Base-by-base conservation (phyloP, 1,284 basidiomycete genomes). In the Singerocomus inundabilis region DNA sequence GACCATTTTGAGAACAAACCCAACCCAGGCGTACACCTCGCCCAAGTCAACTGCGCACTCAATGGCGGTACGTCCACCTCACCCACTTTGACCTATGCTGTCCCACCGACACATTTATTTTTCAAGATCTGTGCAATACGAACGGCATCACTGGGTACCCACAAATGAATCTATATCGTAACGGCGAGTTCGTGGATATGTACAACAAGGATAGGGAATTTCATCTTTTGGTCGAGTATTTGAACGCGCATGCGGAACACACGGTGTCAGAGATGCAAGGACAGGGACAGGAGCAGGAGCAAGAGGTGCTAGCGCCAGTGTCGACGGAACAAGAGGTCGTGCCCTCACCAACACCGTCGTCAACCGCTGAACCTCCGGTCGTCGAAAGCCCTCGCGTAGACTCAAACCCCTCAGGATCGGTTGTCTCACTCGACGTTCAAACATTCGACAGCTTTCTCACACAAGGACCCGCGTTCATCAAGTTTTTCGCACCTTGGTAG, bases 401-500 rank as follows among this genome's bases (percentile, higher is more conserved):
- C 33, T 61, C 75, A 10, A 93, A 93, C 60, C 72, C 78, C 1
- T 60, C 73, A 2, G 91, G 91, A n/a, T 70, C 77, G 37, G 82
- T 93, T 4, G 54, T 81, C 21, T 63, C 75, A 2, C 74, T 92
- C 36, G 72, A 79, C 33, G 62, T 72, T 8, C 70, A 72, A 7
- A 78, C 70, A 0, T 85, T 94, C 63, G 64, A 73, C 9, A 48
- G 57, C 21, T 70, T 74, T 0, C 72, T 87, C 24, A 68, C 71
- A 3, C 68, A 80, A 51, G 85, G 90, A 0, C 83, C 88, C 0
- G 74, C 83, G 0, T 91, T 96, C 59, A 77, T 95, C 70, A 95
- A 97, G 66, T 97, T 90, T 73, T 96, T 80, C 63, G 93, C 92
- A 0, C 93, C 93, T 0, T 95, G 93, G 93, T 82, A 60, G 36